phyloP scores from a whole-genome alignment of 805 yeast species.

The Starmerella bombicola region DNA sequence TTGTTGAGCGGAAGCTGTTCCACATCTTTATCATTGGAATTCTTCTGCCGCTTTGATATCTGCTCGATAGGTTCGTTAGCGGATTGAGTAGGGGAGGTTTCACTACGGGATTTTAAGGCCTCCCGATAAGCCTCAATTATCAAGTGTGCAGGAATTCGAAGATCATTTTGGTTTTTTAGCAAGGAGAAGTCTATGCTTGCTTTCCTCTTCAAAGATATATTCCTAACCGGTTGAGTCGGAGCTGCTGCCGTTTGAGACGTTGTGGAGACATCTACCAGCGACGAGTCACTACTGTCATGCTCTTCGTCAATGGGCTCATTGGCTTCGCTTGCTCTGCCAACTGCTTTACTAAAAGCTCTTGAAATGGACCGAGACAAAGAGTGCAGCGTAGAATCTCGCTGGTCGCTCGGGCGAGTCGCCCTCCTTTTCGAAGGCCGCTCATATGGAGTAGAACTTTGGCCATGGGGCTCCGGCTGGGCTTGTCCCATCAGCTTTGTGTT shows the following conservation, averaged over 20 bases:
- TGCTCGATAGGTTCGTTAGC: neutral
- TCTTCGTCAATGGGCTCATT: neutral
- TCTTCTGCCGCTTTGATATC: too few species aligned
- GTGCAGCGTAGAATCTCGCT: constrained; percentile 1
- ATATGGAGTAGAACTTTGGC: constrained; percentile 2
- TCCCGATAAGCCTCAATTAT: constrained; percentile 12
- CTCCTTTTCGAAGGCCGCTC: constrained; percentile 2
- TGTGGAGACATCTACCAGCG: neutral
- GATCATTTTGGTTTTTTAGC: neutral
- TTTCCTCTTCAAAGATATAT: neutral
- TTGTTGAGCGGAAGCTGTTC: neutral
- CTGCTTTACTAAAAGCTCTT: neutral
- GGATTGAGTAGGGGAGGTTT: neutral
- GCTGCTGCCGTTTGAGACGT: neutral
- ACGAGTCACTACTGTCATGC: neutral
- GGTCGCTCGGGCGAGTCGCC: neutral
- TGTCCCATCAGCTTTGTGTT: neutral
- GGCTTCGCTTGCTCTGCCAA: neutral
- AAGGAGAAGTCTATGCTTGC: constrained; percentile 1
- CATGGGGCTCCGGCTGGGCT: constrained; percentile 1
- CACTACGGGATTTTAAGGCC: constrained; percentile 7
- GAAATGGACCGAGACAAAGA: constrained; percentile 1
- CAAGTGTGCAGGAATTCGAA: constrained; percentile 6
- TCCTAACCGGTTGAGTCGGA: neutral
- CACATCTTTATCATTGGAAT: neutral